phyloP scores from a whole-genome alignment of 225 moss, liverwort and hornwort species.

The Lunularia cruciata region DNA sequence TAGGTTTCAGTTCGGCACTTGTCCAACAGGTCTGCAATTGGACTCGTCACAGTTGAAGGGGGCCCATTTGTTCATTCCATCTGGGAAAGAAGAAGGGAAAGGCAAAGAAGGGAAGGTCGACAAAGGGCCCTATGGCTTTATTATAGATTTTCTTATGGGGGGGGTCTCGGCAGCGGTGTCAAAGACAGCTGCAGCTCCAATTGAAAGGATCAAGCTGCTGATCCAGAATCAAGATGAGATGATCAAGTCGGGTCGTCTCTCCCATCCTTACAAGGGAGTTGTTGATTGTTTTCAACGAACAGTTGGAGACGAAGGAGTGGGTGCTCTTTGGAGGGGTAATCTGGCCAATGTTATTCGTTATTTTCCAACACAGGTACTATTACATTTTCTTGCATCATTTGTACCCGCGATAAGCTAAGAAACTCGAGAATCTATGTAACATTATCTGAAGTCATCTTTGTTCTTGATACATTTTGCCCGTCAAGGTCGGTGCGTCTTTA shows the following conservation, averaged over 20 bases:
- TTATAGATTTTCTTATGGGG: slow-evolving; percentile 71
- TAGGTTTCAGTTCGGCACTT: background rate
- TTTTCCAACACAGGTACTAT: slow-evolving; percentile 74
- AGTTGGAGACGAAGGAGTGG: slow-evolving; percentile 50
- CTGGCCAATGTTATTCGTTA: slow-evolving; percentile 75
- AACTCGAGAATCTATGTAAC: background rate
- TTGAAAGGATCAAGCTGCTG: slow-evolving; percentile 76
- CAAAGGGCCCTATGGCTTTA: slow-evolving; percentile 55
- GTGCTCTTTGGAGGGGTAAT: slow-evolving; percentile 73
- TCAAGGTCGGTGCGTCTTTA: background rate
- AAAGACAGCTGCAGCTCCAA: slow-evolving; percentile 77
- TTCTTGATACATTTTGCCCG: background rate
- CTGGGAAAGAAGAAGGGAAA: background rate
- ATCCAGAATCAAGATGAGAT: slow-evolving; percentile 85
- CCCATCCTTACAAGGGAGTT: slow-evolving; percentile 60
- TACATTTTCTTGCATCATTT: background rate
- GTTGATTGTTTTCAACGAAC: slow-evolving; percentile 65
- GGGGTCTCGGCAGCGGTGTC: slow-evolving; percentile 78
- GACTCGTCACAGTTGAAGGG: background rate
- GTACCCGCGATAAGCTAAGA: background rate
- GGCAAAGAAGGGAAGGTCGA: slow-evolving; percentile 31
- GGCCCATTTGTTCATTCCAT: slow-evolving; percentile 1
- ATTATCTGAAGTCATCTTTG: background rate
- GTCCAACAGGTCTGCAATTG: too few relatives aligned
- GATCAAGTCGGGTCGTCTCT: slow-evolving; percentile 65